phyloP scores from a whole-genome alignment of 139 green algal species.

The Picochlorum sp. region DNA sequence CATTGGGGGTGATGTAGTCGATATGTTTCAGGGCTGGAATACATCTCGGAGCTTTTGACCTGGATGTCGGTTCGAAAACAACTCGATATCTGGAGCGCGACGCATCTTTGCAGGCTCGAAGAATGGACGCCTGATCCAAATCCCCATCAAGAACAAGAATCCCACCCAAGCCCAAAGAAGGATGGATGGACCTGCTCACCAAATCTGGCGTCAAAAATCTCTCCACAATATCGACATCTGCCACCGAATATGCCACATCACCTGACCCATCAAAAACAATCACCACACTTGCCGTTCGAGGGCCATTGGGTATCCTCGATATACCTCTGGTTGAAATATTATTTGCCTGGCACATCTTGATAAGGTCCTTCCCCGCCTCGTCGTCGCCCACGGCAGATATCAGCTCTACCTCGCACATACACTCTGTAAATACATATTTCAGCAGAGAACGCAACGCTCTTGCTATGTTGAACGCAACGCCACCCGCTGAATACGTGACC shows the following conservation, averaged over 20 bases:
- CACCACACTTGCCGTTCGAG: slow-evolving; percentile 7
- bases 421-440: too few species aligned
- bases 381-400: too few species aligned
- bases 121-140: slow-evolving; percentile 1
- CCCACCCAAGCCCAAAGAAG: neutral
- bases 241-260: slow-evolving; percentile 55
- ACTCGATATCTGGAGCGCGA: neutral
- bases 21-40: too few species aligned
- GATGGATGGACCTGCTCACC: neutral
- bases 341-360: slow-evolving; percentile 13
- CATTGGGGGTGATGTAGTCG: neutral
- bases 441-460: too few species aligned
- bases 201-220: neutral
- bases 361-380: slow-evolving; percentile 35
- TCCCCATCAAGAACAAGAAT: slow-evolving; percentile 12
- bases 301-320: slow-evolving; percentile 7
- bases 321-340: slow-evolving; percentile 15
- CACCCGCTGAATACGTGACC: too few species aligned
- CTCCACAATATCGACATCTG: slow-evolving; percentile 36
- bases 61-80: neutral
- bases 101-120: neutral
- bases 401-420: too few species aligned
- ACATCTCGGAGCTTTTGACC: too few species aligned
- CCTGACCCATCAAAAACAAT: slow-evolving; percentile 26
- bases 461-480: too few species aligned